Conservation (phyloP, 129 eudicot genomes). For the Daucus carota region DNA sequence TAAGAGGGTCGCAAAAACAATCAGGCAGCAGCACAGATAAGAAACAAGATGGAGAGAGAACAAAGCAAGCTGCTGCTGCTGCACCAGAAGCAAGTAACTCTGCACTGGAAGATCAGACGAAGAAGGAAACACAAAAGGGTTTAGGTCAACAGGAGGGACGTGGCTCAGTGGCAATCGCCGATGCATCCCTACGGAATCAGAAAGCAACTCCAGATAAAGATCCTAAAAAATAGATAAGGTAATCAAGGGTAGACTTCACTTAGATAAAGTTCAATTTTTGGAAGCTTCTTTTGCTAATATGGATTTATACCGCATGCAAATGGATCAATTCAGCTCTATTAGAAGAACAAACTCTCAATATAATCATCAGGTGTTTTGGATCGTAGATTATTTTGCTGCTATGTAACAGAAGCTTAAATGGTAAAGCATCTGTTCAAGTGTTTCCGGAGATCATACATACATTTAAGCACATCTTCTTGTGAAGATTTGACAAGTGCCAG, state of each 20-base stretch:
- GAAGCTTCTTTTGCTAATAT: not conserved
- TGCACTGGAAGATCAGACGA: not conserved
- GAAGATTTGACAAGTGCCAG: not conserved
- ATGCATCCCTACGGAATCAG: slow-evolving; percentile 14
- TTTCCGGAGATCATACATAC: not conserved
- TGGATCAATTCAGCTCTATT: not conserved
- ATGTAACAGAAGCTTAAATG: not conserved
- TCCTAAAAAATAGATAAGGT: not conserved
- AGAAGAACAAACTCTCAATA: not conserved
- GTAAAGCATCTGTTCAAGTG: not conserved
- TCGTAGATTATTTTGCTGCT: not conserved
- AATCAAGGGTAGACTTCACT: not conserved
- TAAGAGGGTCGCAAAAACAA: slow-evolving; percentile 52
- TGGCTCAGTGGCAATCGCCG: slow-evolving; percentile 9
- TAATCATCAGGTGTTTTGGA: not conserved
- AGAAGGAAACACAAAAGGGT: not conserved
- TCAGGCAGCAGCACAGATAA: slow-evolving; percentile 11
- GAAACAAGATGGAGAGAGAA: slow-evolving; percentile 2
- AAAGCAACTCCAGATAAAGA: slow-evolving; percentile 7
- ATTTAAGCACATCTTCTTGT: not conserved
- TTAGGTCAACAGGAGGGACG: slow-evolving; percentile 11
- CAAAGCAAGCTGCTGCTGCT: slow-evolving; percentile 12
- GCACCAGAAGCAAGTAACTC: slow-evolving; percentile 9
- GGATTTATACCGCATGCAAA: not conserved
- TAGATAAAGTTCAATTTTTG: slow-evolving; percentile 11